Evolutionary conservation across 108 stramenopile species (phyloP).

Genomic region (Poteriospumella lacustris): DNA sequence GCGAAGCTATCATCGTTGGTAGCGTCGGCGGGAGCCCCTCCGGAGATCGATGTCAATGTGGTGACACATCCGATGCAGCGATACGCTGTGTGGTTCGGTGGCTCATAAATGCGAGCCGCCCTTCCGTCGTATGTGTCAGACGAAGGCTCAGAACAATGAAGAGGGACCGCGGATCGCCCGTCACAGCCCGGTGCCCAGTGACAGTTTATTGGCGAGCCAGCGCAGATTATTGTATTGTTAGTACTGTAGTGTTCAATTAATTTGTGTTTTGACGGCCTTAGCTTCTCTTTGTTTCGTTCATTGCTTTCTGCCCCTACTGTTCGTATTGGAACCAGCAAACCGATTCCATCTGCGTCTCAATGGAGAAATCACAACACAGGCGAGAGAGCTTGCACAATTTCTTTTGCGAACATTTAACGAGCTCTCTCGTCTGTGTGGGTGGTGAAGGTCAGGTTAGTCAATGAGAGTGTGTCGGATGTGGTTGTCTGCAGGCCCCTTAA

Average conservation of each 20-base stretch:
- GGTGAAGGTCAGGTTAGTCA: too few species aligned
- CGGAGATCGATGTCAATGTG: conserved; percentile 54
- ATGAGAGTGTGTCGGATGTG: too few species aligned
- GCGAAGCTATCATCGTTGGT: neutral
- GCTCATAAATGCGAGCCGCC: conserved; percentile 39
- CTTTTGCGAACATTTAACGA: too few species aligned
- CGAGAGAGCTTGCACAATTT: too few species aligned
- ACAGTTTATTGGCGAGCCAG: conserved; percentile 1
- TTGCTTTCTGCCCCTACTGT: too few species aligned
- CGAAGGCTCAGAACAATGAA: conserved; percentile 65
- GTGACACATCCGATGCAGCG: conserved; percentile 55
- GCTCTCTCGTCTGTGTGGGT: too few species aligned
- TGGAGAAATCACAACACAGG: too few species aligned
- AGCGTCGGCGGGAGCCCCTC: neutral
- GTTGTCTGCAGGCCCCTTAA: too few species aligned
- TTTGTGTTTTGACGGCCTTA: neutral
- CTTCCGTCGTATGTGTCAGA: conserved; percentile 63
- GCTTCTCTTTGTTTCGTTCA: too few species aligned
- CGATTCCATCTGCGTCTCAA: too few species aligned
- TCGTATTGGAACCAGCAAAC: too few species aligned
- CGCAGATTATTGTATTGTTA: neutral
- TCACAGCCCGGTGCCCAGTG: conserved; percentile 62
- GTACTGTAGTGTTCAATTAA: neutral
- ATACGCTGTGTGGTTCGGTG: conserved; percentile 69
- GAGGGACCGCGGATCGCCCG: conserved; percentile 65